Conservation (phyloP, 129 eudicot species). For the Logfia minima region DNA sequence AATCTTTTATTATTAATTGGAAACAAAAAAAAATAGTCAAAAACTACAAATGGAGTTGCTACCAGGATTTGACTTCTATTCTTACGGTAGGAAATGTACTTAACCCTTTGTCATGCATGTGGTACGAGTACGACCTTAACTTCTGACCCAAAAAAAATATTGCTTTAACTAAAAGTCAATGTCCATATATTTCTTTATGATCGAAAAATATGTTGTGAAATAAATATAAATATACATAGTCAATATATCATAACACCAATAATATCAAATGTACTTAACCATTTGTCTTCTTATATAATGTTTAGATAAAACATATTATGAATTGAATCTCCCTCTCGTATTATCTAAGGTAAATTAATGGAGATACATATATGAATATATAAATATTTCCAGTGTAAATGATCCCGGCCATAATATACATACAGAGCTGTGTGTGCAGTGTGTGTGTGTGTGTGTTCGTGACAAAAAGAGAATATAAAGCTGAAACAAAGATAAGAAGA, state of each 20-base stretch:
- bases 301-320: too few species aligned
- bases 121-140: constrained; percentile 11
- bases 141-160: constrained; percentile 21
- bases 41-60: constrained; percentile 35
- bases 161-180: constrained; percentile 32
- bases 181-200: constrained; percentile 7
- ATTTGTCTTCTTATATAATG: too few species aligned
- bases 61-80: constrained; percentile 23
- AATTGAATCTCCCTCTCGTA: background rate
- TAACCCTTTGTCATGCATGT: constrained; percentile 36
- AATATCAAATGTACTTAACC: background rate
- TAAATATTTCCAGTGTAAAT: too few species aligned
- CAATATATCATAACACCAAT: constrained; percentile 26
- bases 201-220: background rate
- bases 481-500: constrained; percentile 30
- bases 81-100: constrained; percentile 31
- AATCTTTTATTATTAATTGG: background rate
- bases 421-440: background rate
- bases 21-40: constrained; percentile 23
- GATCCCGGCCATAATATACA: too few species aligned
- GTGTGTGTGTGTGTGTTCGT: background rate
- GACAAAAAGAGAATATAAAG: constrained; percentile 12
- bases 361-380: background rate
- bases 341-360: background rate
- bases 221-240: constrained; percentile 7